Conservation (phyloP, 306 rosid species). For the Hylodesmum podocarpum region DNA sequence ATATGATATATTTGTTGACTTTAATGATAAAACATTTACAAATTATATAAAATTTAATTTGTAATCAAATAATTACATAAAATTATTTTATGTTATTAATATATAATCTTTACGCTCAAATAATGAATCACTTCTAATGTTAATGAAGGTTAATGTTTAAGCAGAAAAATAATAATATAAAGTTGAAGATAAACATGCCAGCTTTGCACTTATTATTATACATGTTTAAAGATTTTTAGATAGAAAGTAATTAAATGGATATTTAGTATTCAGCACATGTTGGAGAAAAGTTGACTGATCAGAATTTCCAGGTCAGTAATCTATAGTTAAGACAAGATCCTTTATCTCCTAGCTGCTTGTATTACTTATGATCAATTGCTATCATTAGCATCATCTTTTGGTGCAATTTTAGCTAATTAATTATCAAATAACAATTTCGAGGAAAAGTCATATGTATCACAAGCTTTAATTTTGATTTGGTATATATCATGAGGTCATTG, state of each 20-base stretch:
- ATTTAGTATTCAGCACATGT: not conserved
- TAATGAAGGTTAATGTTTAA: not conserved
- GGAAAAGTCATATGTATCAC: not conserved
- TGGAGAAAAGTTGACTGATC: slow-evolving; percentile 22
- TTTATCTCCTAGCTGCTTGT: not conserved
- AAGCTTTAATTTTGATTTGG: not conserved
- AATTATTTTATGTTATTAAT: too few species aligned
- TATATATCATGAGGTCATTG: not conserved
- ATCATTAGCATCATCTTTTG: not conserved
- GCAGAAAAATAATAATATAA: not conserved
- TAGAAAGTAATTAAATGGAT: not conserved
- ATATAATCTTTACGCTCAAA: too few species aligned
- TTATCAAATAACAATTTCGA: not conserved
- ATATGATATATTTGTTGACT: too few species aligned
- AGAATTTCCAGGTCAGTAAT: not conserved
- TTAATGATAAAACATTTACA: too few species aligned
- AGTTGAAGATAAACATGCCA: slow-evolving; percentile 16
- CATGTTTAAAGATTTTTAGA: not conserved
- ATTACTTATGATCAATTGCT: not conserved
- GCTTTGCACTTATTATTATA: not conserved
- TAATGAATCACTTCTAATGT: not conserved
- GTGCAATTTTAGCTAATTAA: not conserved
- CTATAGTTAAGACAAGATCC: not conserved
- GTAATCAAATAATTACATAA: too few species aligned
- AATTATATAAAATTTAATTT: too few species aligned